phyloP scores from a whole-genome alignment of 805 yeast genomes.

The Metschnikowia picachoensis region DNA sequence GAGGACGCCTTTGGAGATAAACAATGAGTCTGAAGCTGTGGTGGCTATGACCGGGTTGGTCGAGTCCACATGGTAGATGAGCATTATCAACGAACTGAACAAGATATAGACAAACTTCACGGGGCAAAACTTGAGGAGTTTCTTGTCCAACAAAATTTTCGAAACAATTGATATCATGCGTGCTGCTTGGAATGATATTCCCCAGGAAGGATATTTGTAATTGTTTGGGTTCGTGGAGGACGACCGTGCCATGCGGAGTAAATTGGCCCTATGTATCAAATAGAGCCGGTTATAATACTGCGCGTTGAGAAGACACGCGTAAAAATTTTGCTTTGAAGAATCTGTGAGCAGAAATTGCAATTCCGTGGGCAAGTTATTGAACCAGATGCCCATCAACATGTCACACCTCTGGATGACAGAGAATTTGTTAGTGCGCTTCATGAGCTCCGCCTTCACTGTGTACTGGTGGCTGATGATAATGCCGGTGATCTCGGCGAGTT shows the following conservation, averaged over 20 bases:
- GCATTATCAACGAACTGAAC: constrained; percentile 64
- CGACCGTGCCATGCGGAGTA: constrained; percentile 46
- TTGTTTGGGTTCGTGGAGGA: constrained; percentile 38
- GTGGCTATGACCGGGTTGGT: constrained; percentile 37
- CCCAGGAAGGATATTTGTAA: constrained; percentile 66
- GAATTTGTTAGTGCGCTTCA: constrained; percentile 41
- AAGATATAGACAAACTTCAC: constrained; percentile 55
- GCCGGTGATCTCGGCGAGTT: constrained; percentile 68
- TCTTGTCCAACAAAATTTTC: constrained; percentile 48
- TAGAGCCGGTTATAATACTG: constrained; percentile 73
- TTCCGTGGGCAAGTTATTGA: constrained; percentile 59
- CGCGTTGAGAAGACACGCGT: constrained; percentile 56
- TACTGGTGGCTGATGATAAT: constrained; percentile 66
- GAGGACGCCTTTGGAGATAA: constrained; percentile 34
- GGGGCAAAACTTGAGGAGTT: constrained; percentile 50
- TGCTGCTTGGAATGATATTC: constrained; percentile 78
- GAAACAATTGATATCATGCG: constrained; percentile 66
- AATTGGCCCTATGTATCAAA: constrained; percentile 66
- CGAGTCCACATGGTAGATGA: constrained; percentile 62
- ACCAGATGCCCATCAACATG: constrained; percentile 74
- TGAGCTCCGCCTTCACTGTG: constrained; percentile 61
- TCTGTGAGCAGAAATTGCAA: constrained; percentile 61
- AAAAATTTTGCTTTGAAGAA: constrained; percentile 48
- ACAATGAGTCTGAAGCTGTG: constrained; percentile 41
- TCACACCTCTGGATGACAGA: constrained; percentile 63